These are phyloP conservation scores for Pleurozium schreberi DNA, from an alignment of 225 moss, liverwort and hornwort genomes.

Conservation along the genomic window DNA sequence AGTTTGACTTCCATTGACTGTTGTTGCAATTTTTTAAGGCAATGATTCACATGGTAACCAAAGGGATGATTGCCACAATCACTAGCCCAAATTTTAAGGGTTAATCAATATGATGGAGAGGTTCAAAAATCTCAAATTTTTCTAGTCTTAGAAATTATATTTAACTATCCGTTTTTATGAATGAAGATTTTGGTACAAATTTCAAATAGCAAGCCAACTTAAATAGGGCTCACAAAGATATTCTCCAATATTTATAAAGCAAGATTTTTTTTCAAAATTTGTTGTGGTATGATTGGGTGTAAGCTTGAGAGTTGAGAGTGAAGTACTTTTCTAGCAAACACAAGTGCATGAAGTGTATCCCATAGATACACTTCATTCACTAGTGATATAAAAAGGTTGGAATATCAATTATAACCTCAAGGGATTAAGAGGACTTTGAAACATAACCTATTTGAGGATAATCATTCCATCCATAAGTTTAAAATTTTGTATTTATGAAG, in stretches of 20 bases:
- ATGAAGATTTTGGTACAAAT: background rate
- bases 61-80: too few relatives aligned
- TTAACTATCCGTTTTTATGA: background rate
- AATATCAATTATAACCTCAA: background rate
- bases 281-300: background rate
- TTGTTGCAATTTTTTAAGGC: too few relatives aligned
- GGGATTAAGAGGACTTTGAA: background rate
- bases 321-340: background rate
- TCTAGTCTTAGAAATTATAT: background rate
- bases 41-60: too few relatives aligned
- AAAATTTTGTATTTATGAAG: background rate
- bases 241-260: background rate
- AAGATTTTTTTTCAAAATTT: background rate
- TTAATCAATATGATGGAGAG: background rate
- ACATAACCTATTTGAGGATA: background rate
- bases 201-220: background rate
- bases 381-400: background rate
- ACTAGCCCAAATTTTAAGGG: too few relatives aligned
- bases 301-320: background rate
- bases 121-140: background rate
- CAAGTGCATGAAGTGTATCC: background rate
- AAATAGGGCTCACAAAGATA: background rate
- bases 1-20: too few relatives aligned
- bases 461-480: too few relatives aligned
- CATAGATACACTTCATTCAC: background rate